Base-by-base conservation (phyloP, 129 eudicot species). In the Lactuca sativa region DNA sequence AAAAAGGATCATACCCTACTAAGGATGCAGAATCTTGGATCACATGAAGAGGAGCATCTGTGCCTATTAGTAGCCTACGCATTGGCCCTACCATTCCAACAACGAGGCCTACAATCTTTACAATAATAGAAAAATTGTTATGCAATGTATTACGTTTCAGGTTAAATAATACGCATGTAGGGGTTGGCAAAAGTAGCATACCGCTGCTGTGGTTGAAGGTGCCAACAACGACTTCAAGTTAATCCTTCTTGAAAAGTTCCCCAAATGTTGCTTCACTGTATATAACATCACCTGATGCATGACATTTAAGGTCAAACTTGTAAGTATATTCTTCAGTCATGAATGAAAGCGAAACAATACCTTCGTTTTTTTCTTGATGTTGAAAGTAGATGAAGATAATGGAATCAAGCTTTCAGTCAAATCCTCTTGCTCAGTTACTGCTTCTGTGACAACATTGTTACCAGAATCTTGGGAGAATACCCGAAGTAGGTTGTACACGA, bases 201-300 rank as follows among this genome's bases (percentile, higher is more conserved):
- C 91, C 79, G 91, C 95, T 82, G 84, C 95, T 14, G 37, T 67
- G 5, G 95, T 90, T 33, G 95, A 87, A 47, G 95, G 97, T 6
- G 97, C 95, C 71, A 90, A 74, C 70, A 87, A 15, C 7, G 75
- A 72, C 79, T 83, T 82, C 66, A 90, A 67, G 75, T 90, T 84
- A 58, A 87, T 40, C 67, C 69, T 77, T 44, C 49, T 71, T 57
- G 66, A 68, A 48, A 85, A 4, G 56, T n/a, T 63, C 48, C 47
- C 70, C 7, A 74, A n/a, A 4, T 64, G 31, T 67, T 71, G 67
- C 67, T 76, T 82, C 55, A 83, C 49, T 69, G 31, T 56, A 40
- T 41, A 44, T 12, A 59, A 21, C 34, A 69, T 33, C 17, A 69
- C 81, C 85, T 81, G 56, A 56, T 14, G 9, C 64, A 64, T 30